Conservation (phyloP, 2,329 filamentous ascomycete species). For the Fusarium floridanum region DNA sequence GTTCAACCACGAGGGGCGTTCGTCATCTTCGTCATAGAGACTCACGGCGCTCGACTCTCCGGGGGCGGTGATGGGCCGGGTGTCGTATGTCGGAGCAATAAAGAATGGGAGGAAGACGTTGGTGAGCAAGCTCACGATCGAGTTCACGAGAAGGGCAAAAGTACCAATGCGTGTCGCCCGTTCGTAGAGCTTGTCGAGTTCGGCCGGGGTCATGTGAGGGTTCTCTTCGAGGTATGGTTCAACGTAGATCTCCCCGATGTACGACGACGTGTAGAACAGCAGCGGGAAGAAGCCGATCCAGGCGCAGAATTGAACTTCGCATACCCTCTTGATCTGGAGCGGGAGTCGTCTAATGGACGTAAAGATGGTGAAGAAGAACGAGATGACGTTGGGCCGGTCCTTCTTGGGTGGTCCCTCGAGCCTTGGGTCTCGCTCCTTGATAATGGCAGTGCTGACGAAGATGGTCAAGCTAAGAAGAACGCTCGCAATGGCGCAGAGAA, state of each 20-base stretch:
- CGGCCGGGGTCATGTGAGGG: conserved; percentile 79
- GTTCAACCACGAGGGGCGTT: conserved; percentile 63
- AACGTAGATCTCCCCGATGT: conserved; percentile 92
- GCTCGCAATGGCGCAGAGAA: conserved; percentile 87
- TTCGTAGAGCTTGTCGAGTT: conserved; percentile 86
- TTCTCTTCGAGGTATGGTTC: conserved; percentile 83
- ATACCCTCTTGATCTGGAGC: conserved; percentile 85
- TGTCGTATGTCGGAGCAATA: conserved; percentile 83
- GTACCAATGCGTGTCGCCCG: conserved; percentile 88
- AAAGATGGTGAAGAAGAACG: conserved; percentile 85
- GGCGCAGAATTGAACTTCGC: conserved; percentile 84
- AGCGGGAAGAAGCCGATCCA: conserved; percentile 98
- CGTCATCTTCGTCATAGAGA: conserved; percentile 50
- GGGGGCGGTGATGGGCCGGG: conserved; percentile 50
- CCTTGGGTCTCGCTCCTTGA: conserved; percentile 85
- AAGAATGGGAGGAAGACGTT: conserved; percentile 90
- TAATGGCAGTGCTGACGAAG: conserved; percentile 74
- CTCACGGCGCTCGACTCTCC: conserved; percentile 49
- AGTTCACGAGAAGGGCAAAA: conserved; percentile 89
- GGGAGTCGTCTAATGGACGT: conserved; percentile 83
- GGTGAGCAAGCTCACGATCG: conserved; percentile 83
- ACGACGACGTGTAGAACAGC: conserved; percentile 94
- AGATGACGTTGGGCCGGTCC: conserved; percentile 74
- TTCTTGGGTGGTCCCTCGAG: conserved; percentile 73
- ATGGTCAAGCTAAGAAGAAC: conserved; percentile 79